Evolutionary conservation across 768 basidiomycete species (phyloP).

Genomic region (Russula griseocarnosa): DNA sequence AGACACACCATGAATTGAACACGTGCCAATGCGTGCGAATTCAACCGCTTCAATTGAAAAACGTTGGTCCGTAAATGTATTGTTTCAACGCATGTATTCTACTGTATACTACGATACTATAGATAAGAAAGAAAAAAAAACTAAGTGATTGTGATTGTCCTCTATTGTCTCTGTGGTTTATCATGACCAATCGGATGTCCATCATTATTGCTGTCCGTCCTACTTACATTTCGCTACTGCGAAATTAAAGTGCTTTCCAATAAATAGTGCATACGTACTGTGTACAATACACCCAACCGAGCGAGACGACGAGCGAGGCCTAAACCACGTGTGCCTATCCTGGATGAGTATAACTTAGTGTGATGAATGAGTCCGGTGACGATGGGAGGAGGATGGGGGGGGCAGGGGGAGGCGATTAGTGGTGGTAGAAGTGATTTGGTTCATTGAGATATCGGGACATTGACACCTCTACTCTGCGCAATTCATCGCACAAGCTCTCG

Average conservation of each 20-base stretch:
- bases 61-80: background rate
- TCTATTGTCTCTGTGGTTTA: background rate
- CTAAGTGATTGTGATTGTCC: too few relatives aligned
- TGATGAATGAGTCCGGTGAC: background rate
- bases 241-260: too few relatives aligned
- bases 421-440: background rate
- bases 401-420: background rate
- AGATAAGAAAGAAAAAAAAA: background rate
- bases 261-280: too few relatives aligned
- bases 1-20: too few relatives aligned
- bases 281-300: too few relatives aligned
- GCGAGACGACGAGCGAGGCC: background rate
- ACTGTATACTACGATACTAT: conserved; percentile 1
- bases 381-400: background rate
- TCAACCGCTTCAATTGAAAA: too few relatives aligned
- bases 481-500: conserved; percentile 15
- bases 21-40: too few relatives aligned
- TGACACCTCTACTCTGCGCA: conserved; percentile 15
- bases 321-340: background rate
- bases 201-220: too few relatives aligned
- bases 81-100: background rate
- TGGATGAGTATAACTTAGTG: background rate
- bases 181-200: too few relatives aligned
- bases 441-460: conserved; percentile 3
- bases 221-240: too few relatives aligned